Percentiles rank a stretch among this genome's conserved stretches.
Evolutionary conservation across 2,329 filamentous ascomycete species (phyloP).

Genomic region (Westerdykella sp.): DNA sequence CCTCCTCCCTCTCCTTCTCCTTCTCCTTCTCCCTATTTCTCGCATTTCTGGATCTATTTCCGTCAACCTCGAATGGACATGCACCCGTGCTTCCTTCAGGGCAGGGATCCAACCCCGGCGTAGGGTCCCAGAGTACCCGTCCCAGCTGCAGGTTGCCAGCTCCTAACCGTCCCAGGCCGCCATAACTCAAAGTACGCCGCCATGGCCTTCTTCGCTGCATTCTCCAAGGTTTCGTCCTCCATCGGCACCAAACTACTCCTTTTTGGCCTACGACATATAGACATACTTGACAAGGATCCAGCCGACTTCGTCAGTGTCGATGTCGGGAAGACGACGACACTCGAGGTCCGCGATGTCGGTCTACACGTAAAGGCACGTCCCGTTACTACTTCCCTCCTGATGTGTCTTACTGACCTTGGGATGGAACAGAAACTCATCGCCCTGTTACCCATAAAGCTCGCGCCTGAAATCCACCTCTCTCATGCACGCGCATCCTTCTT

Average conservation of each 20-base stretch:
- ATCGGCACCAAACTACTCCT: constrained; percentile 84
- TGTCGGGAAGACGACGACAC: constrained; percentile 71
- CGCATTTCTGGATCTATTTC: too few relatives aligned
- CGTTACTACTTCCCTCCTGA: not conserved
- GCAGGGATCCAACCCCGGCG: too few relatives aligned
- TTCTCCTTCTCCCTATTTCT: too few relatives aligned
- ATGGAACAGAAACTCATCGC: constrained; percentile 66
- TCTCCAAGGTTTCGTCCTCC: constrained; percentile 63
- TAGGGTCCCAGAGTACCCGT: too few relatives aligned
- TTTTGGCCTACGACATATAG: constrained; percentile 75
- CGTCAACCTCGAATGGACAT: too few relatives aligned
- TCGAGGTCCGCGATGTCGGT: constrained; percentile 83
- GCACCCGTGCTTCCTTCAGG: too few relatives aligned
- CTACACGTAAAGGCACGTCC: constrained; percentile 65
- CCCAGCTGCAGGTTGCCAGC: too few relatives aligned
- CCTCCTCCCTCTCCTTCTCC: too few relatives aligned
- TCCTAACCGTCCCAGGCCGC: too few relatives aligned
- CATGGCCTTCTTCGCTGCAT: constrained; percentile 53
- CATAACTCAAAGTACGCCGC: constrained; percentile 5
- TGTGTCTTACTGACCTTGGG: constrained; percentile 9
- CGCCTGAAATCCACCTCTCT: constrained; percentile 62
- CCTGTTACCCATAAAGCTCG: constrained; percentile 60
- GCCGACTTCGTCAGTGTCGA: constrained; percentile 82
- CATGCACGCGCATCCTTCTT: constrained; percentile 71
- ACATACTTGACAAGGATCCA: constrained; percentile 80